Evolutionary conservation across 352 stramenopile genomes (phyloP), one percentile per base, ranked within the genome.

Genomic region (Aphanomyces astaci): DNA sequence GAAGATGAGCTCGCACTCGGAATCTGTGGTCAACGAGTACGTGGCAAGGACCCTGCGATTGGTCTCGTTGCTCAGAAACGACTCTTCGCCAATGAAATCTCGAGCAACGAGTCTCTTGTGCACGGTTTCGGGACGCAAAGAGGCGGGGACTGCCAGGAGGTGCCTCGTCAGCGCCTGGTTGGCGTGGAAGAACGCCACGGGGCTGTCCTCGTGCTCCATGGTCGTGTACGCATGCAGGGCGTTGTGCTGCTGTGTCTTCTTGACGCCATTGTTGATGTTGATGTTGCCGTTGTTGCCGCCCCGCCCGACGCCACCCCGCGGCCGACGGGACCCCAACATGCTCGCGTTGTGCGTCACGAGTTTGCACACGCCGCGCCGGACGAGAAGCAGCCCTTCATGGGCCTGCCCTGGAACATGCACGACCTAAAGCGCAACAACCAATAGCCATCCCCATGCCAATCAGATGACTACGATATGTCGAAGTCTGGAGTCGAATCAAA

Each of bases 31-130:
- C 5, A 67, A 39, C 3, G 24, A 19, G 28, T 67, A 24, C 40
- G 46, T 67, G 9, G 60, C 60, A 17, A 59, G 52, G 2, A 25
- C n/a, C 22, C 32, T 54, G 55, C 52, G 22, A 22, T 67, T 67
- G 25, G 28, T 24, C 30, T 67, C 60, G 30, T 67, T 67, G 60
- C 60, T 67, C 48, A 67, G 25, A 24, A 67, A 67, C 48, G 60
- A 54, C 22, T 45, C 28, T 24, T 57, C 60, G 43, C 60, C 60
- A 30, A 67, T 40, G 59, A 57, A 67, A 39, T 67, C 60, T 30
- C 60, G 60, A 2, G 60, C 45, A 28, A 13, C 28, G 28, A 67
- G 60, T 1, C 52, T 10, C 22, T 33, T 28, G 25, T 33, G 32
- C 13, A 67, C 11, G 5, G 36, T 39, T 3, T 30, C 60, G 11